Evolutionary conservation across 2,329 filamentous ascomycete species (phyloP).

Genomic region (Hirsutella thompsonii): DNA sequence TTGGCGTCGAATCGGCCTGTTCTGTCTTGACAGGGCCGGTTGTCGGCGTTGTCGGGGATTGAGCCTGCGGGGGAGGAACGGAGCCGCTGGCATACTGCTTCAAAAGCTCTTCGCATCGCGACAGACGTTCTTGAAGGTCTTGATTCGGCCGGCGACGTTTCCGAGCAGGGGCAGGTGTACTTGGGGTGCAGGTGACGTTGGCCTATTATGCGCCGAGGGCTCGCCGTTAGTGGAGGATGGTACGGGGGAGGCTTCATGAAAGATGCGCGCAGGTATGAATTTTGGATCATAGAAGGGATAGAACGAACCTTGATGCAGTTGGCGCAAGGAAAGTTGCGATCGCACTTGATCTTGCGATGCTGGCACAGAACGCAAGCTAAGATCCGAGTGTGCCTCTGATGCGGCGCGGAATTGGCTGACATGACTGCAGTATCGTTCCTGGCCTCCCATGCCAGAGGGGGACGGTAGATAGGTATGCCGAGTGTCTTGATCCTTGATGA

Average conservation of each 20-base stretch:
- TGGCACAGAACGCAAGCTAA: conserved; percentile 45
- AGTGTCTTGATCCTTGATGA: neutral
- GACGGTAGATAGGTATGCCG: too few relatives aligned
- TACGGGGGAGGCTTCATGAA: too few relatives aligned
- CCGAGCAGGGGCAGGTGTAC: conserved; percentile 44
- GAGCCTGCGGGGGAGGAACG: conserved; percentile 11
- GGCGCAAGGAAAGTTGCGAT: conserved; percentile 44
- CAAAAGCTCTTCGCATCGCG: conserved; percentile 43
- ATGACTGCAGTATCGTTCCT: conserved; percentile 10
- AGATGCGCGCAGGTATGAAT: too few relatives aligned
- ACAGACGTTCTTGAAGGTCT: conserved; percentile 46
- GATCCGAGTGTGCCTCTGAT: conserved; percentile 29
- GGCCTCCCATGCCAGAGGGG: conserved; percentile 19
- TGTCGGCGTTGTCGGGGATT: conserved; percentile 5
- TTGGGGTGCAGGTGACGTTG: conserved; percentile 45
- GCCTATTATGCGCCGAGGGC: conserved; percentile 26
- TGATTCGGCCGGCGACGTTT: conserved; percentile 48
- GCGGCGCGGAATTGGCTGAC: conserved; percentile 14
- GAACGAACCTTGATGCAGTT: conserved; percentile 48
- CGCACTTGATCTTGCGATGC: conserved; percentile 50
- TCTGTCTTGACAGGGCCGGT: conserved; percentile 12
- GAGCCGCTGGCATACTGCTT: conserved; percentile 40
- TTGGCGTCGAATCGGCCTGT: conserved; percentile 12
- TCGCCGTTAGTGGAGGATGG: too few relatives aligned
- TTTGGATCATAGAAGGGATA: too few relatives aligned